Conservation (phyloP, 768 basidiomycete species). For the Leucocoprinus sp. region DNA sequence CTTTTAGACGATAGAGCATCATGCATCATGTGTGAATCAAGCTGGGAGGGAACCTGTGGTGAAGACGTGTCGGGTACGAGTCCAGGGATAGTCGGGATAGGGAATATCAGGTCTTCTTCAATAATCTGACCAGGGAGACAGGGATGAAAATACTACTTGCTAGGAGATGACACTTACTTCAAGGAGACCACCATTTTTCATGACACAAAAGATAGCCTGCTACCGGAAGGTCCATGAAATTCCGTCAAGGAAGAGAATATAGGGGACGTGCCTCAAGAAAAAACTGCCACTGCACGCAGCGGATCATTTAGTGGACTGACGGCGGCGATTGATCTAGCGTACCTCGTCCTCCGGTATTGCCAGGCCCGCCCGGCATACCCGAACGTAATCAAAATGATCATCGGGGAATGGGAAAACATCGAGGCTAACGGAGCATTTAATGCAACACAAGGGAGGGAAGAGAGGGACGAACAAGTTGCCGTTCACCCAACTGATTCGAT, state of each 20-base stretch:
- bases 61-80: conserved; percentile 14
- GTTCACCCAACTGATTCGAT: conserved; percentile 56
- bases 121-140: conserved; percentile 40
- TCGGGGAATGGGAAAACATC: conserved; percentile 55
- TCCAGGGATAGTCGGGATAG: conserved; percentile 28
- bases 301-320: conserved; percentile 4
- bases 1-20: conserved; percentile 3
- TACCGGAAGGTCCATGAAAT: conserved; percentile 20
- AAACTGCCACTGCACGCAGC: conserved; percentile 44
- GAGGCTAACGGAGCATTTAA: conserved; percentile 32
- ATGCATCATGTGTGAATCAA: conserved; percentile 2
- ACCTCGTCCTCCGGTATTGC: conserved; percentile 69
- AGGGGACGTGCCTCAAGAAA: conserved; percentile 46
- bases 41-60: conserved; percentile 12
- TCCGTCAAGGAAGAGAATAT: conserved; percentile 12
- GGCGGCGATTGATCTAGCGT: not conserved
- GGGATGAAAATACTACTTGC: not conserved
- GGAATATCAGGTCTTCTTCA: conserved; percentile 70
- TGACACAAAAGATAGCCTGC: conserved; percentile 56
- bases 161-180: conserved; percentile 38
- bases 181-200: conserved; percentile 51
- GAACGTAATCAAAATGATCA: conserved; percentile 55
- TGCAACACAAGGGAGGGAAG: not conserved
- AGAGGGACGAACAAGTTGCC: conserved; percentile 47
- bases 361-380: conserved; percentile 55